These are phyloP conservation scores for Reticulascus tulasneorum DNA, from an alignment of 2,329 filamentous ascomycete species.

Conservation along the genomic window DNA sequence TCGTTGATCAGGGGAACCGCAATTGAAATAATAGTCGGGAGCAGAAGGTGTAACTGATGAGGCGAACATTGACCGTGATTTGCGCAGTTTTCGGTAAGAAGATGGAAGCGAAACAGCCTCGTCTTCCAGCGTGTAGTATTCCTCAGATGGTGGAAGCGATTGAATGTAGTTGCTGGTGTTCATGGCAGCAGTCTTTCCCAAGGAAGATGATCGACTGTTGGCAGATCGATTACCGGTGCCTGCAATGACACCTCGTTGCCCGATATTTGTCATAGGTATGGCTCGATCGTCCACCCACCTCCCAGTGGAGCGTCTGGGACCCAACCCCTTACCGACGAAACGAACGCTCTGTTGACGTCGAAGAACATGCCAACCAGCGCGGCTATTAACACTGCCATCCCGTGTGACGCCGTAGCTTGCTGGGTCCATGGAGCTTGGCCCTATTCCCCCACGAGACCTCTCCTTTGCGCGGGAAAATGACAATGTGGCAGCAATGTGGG, in stretches of 20 bases:
- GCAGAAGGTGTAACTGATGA: conserved; percentile 19
- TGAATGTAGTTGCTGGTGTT: conserved; percentile 7
- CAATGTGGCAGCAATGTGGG: conserved; percentile 57
- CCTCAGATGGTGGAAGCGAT: conserved; percentile 5
- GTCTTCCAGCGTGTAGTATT: conserved; percentile 27
- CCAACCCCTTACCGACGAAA: conserved; percentile 34
- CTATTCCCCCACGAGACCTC: conserved; percentile 29
- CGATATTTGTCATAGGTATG: too few relatives aligned
- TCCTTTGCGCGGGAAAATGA: conserved; percentile 54
- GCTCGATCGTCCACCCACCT: too few relatives aligned
- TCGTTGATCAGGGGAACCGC: neutral
- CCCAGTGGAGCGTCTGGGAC: neutral
- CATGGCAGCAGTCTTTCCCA: neutral
- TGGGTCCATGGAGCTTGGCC: conserved; percentile 23
- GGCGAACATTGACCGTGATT: conserved; percentile 52
- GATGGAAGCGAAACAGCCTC: conserved; percentile 42
- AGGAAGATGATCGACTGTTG: too few relatives aligned
- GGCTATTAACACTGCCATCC: conserved; percentile 8
- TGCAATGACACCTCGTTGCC: too few relatives aligned
- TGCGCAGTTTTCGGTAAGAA: conserved; percentile 47
- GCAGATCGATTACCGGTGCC: too few relatives aligned
- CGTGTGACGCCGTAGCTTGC: too few relatives aligned
- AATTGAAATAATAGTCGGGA: conserved; percentile 8
- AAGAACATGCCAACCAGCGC: conserved; percentile 19
- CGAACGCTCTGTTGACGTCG: conserved; percentile 52